Base-by-base conservation (phyloP, 2,329 filamentous ascomycete genomes). In the Colletotrichum brevisporum region DNA sequence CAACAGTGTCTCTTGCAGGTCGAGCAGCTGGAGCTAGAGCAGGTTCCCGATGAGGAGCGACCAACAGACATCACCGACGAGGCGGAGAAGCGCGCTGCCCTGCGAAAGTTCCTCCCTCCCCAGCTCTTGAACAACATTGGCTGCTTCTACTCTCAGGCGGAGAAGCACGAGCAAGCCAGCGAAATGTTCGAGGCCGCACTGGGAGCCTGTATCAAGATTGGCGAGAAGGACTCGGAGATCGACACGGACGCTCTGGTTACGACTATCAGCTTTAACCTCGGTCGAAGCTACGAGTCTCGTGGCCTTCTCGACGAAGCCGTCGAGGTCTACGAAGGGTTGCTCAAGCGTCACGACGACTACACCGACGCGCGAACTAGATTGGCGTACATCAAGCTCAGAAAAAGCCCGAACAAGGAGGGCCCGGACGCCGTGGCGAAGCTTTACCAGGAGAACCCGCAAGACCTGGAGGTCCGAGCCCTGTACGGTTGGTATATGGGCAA, bases 71-170 rank as follows among this genome's bases (percentile, higher is more conserved):
- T 76, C 4, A 75, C 75, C 16, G 90, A 93, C 61, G 88, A 92
- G 67, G 86, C 84, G 3, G 86, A 88, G 36, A 81, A 89, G 65
- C 88, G 88, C 63, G 83, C 84, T 24, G 85, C 86, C 16, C 85
- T 97, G 31, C 91, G 94, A 62, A 93, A 95, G 76, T 86, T 92
- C 67, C 84, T 99, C 1, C 93, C 95, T 1, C 96, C 96, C 4
- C 94, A 97, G 76, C 86, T 98, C 2, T 87, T 99, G 51, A 99
- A 98, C 85, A 99, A 99, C 78, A 97, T 98, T 78, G 96, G 94
- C 5, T 98, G 95, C 80, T 98, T 98, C 81, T 90, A 97, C 74
- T 98, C 94, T 73, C 94, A 97, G 77, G 88, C 90, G 2, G 94
- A 97, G 75, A 94, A 94, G 77, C 91, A 92, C 71, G 89, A 92